Conservation (phyloP, 257 asterid genomes). For the Osmanthus fragrans region DNA sequence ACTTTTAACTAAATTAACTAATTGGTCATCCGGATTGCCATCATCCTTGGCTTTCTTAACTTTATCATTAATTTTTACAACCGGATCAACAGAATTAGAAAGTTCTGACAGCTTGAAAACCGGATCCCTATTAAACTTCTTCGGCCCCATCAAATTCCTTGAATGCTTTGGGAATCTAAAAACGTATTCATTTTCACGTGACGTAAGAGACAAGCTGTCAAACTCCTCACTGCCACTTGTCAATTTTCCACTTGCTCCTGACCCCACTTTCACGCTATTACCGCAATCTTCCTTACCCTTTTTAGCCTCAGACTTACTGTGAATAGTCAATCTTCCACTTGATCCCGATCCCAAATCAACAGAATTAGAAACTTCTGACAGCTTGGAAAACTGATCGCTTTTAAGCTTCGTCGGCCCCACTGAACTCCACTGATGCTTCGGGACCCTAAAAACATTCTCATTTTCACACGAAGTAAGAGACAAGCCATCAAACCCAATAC, state of each 20-base stretch:
- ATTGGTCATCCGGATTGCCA: slow-evolving; percentile 37
- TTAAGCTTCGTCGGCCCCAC: slow-evolving; percentile 54
- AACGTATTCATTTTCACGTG: slow-evolving; percentile 54
- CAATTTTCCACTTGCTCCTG: slow-evolving; percentile 33
- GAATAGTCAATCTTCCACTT: neutral
- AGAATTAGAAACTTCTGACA: slow-evolving; percentile 37
- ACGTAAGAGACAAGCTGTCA: slow-evolving; percentile 53
- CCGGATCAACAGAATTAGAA: slow-evolving; percentile 37
- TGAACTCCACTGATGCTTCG: slow-evolving; percentile 80
- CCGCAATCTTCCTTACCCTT: slow-evolving; percentile 28
- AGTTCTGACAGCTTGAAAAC: slow-evolving; percentile 33
- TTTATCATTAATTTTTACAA: slow-evolving; percentile 37
- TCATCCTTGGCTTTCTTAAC: slow-evolving; percentile 36
- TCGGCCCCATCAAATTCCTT: slow-evolving; percentile 64
- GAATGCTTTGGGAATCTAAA: slow-evolving; percentile 82
- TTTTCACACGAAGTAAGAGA: slow-evolving; percentile 55
- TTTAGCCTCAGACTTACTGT: neutral
- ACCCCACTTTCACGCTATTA: slow-evolving; percentile 35
- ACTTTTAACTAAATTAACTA: slow-evolving; percentile 29
- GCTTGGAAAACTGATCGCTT: slow-evolving; percentile 37
- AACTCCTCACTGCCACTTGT: slow-evolving; percentile 35
- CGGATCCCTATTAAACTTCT: slow-evolving; percentile 40
- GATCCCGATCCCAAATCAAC: slow-evolving; percentile 16
- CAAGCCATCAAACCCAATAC: slow-evolving; percentile 46
- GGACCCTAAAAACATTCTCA: slow-evolving; percentile 61